phyloP scores from a whole-genome alignment of 2,329 filamentous ascomycete species.

The Exophiala sp. region DNA sequence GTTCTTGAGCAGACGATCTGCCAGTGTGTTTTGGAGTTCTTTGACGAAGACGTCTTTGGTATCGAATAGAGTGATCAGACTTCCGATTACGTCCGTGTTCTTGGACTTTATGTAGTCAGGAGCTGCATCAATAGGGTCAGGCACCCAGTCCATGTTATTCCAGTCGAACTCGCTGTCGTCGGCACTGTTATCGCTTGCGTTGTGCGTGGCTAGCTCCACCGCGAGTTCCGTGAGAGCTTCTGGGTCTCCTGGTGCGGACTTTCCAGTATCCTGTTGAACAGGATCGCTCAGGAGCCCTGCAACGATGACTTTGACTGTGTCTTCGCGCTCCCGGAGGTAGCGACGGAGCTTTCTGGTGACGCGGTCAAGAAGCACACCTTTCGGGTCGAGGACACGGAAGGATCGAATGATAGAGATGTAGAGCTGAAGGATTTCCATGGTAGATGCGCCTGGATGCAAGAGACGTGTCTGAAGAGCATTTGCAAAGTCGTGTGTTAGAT shows the following conservation, averaged over 20 bases:
- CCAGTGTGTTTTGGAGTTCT: constrained; percentile 86
- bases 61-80: constrained; percentile 81
- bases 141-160: constrained; percentile 90
- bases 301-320: constrained; percentile 64
- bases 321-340: constrained; percentile 62
- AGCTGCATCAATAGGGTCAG: constrained; percentile 87
- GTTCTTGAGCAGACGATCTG: constrained; percentile 68
- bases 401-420: constrained; percentile 66
- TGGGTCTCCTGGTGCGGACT: constrained; percentile 35
- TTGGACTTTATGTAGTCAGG: constrained; percentile 88
- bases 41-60: constrained; percentile 90
- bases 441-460: constrained; percentile 62
- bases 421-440: constrained; percentile 62
- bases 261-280: constrained; percentile 33
- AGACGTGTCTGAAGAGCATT: constrained; percentile 53
- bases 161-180: constrained; percentile 72
- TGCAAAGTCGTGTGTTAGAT: constrained; percentile 55
- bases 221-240: constrained; percentile 41
- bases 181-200: constrained; percentile 40
- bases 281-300: constrained; percentile 59
- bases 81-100: constrained; percentile 86
- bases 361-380: constrained; percentile 64
- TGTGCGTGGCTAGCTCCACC: constrained; percentile 22
- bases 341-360: constrained; percentile 61
- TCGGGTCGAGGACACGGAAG: constrained; percentile 61